Conservation (phyloP, 495 filamentous ascomycete genomes). For the Tetracladium marchalianum region DNA sequence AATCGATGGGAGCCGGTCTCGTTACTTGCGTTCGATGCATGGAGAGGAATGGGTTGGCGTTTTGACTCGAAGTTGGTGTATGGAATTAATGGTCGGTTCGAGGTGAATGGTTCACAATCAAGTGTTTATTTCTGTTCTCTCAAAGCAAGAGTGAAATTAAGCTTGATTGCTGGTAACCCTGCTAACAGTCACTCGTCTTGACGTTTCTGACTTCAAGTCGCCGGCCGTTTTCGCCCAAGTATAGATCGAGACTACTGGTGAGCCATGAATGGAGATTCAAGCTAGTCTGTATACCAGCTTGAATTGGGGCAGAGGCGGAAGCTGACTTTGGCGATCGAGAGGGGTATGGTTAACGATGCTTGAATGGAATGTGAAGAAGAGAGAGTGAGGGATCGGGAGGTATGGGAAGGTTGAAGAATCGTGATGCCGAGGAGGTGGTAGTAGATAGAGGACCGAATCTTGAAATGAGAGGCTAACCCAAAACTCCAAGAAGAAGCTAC, state of each 20-base stretch:
- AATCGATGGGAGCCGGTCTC: slow-evolving; percentile 18
- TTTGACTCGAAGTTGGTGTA: neutral
- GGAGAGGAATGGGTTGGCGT: slow-evolving; percentile 4
- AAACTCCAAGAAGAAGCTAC: slow-evolving; percentile 10
- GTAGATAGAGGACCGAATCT: slow-evolving; percentile 2
- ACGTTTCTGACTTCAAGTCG: too few species aligned
- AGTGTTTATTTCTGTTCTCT: neutral
- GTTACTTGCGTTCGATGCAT: slow-evolving; percentile 19
- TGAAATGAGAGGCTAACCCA: slow-evolving; percentile 20
- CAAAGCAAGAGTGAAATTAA: neutral
- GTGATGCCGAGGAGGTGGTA: slow-evolving; percentile 8
- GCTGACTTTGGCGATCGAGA: slow-evolving; percentile 20
- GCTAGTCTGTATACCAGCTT: slow-evolving; percentile 2
- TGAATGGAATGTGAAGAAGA: slow-evolving; percentile 22
- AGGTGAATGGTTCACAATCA: neutral
- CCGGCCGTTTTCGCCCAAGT: neutral
- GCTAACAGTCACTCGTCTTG: neutral
- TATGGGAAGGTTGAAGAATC: slow-evolving; percentile 23
- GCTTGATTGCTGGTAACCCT: neutral
- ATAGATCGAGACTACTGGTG: slow-evolving; percentile 1
- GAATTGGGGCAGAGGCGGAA: slow-evolving; percentile 1
- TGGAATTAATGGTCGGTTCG: neutral
- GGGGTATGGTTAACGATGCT: slow-evolving; percentile 19
- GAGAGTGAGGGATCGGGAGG: slow-evolving; percentile 17
- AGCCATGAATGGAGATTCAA: slow-evolving; percentile 7